Conservation (phyloP, 2,329 filamentous ascomycete genomes). For the Colletotrichum sp. region DNA sequence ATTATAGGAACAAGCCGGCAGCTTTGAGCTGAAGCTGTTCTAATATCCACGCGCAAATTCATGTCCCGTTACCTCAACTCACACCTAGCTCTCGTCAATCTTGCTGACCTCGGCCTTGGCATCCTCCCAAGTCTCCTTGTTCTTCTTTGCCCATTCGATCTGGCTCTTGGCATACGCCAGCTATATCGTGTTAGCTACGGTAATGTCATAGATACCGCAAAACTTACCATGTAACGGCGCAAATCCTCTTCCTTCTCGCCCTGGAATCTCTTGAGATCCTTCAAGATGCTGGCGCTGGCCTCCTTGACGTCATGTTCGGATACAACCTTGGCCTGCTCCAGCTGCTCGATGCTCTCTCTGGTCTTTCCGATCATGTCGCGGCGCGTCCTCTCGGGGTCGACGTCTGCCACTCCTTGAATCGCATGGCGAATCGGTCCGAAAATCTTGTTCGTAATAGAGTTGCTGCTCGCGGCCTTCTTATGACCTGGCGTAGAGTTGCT, state of each 20-base stretch:
- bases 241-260: constrained; percentile 94
- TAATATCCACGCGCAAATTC: constrained; percentile 6
- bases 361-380: constrained; percentile 97
- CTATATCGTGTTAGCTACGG: constrained; percentile 47
- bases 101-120: constrained; percentile 86
- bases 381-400: constrained; percentile 90
- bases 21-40: not conserved
- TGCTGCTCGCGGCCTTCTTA: constrained; percentile 83
- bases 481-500: constrained; percentile 56
- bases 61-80: not conserved
- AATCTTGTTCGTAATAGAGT: constrained; percentile 90
- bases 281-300: constrained; percentile 85
- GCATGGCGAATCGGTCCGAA: constrained; percentile 96
- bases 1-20: constrained; percentile 9
- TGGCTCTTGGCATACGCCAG: constrained; percentile 92
- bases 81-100: constrained; percentile 68
- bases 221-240: constrained; percentile 89
- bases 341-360: constrained; percentile 80
- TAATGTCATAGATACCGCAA: not conserved
- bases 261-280: constrained; percentile 92
- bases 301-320: constrained; percentile 93
- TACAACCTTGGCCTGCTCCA: constrained; percentile 89
- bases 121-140: constrained; percentile 91
- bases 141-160: constrained; percentile 92
- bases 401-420: constrained; percentile 93